These are phyloP conservation scores for Alternaria sp. DNA, from an alignment of 2,329 filamentous ascomycete species.

Conservation along the genomic window DNA sequence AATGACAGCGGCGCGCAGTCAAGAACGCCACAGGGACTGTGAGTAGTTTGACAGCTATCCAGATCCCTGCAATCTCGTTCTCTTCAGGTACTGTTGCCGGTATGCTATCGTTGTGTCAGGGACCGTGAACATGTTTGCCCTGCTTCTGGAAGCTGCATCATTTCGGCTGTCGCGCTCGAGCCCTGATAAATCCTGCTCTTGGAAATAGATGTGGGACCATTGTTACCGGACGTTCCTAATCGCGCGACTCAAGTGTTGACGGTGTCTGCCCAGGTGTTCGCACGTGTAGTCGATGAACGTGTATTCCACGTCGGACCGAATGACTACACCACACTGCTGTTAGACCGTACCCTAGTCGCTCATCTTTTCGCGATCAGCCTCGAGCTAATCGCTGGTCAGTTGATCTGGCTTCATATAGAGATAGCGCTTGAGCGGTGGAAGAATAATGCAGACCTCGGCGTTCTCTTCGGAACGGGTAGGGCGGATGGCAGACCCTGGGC, in stretches of 20 bases:
- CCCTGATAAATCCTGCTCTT: neutral
- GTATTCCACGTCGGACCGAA: neutral
- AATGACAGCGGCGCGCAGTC: neutral
- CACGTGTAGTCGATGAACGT: neutral
- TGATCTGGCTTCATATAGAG: slow-evolving; percentile 98
- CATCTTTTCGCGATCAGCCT: neutral
- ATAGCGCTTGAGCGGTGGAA: slow-evolving; percentile 94
- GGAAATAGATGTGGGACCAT: neutral
- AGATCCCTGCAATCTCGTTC: neutral
- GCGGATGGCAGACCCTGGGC: neutral
- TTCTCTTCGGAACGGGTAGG: slow-evolving; percentile 1
- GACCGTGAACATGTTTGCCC: neutral
- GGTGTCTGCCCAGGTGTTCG: neutral
- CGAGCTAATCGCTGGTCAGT: slow-evolving; percentile 59
- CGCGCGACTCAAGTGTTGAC: neutral
- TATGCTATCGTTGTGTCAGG: neutral
- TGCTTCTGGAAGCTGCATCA: neutral
- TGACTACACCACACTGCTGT: neutral
- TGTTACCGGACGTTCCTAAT: neutral
- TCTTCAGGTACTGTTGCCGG: neutral
- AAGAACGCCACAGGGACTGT: neutral
- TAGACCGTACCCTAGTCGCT: neutral
- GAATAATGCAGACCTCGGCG: slow-evolving; percentile 55
- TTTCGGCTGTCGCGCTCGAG: neutral
- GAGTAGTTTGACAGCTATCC: neutral